Evolutionary conservation across 2,329 filamentous ascomycete species (phyloP).

Genomic region (Pestalotiopsis sp.): DNA sequence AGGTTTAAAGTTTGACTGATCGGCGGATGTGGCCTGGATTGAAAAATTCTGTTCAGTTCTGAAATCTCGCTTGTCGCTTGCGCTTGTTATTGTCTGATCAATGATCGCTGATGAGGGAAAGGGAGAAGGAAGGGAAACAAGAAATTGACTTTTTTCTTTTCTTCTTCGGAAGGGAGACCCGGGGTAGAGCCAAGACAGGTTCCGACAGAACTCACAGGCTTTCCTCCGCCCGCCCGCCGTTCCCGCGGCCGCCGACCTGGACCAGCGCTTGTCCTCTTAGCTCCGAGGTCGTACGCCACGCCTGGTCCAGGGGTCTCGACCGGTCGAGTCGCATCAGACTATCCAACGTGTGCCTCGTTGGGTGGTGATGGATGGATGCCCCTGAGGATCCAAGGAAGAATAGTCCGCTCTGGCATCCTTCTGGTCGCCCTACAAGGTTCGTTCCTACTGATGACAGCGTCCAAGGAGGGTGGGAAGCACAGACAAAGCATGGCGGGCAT

Average conservation of each 20-base stretch:
- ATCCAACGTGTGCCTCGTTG: background rate
- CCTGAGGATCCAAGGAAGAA: background rate
- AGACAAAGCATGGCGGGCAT: background rate
- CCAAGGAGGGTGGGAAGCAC: background rate
- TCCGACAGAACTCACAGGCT: background rate
- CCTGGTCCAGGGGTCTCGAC: background rate
- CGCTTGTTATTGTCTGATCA: too few species aligned
- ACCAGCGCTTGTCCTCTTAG: background rate
- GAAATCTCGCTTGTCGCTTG: background rate
- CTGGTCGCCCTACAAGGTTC: background rate
- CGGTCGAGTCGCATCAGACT: background rate
- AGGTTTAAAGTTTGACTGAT: background rate
- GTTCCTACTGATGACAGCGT: background rate
- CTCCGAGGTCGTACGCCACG: background rate
- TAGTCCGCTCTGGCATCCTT: background rate
- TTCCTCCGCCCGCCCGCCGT: background rate
- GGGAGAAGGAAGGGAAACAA: too few species aligned
- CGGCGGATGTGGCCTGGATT: background rate
- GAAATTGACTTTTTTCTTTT: too few species aligned
- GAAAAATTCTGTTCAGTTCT: background rate
- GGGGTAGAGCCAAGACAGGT: background rate
- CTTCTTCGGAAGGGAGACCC: background rate
- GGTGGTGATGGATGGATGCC: background rate
- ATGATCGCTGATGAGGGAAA: too few species aligned
- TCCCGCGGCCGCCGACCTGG: background rate